Base-by-base conservation (phyloP, 805 yeast genomes). In the Metschnikowia borealis region DNA sequence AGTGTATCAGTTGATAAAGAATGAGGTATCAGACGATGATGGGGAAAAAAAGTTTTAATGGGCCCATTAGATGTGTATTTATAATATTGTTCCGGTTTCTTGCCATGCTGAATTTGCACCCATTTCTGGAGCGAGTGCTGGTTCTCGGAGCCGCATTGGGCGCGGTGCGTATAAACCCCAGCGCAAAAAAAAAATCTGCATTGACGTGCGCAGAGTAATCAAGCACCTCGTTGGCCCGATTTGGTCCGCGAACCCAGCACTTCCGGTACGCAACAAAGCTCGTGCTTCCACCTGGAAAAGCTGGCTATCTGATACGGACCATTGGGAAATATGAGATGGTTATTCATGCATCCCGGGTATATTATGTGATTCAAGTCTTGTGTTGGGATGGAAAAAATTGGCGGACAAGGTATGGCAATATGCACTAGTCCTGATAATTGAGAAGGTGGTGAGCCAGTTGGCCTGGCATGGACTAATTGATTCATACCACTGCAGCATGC, bases 51-150 rank as follows among this genome's bases (percentile, higher is more conserved):
- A 8, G 31, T 3, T 18, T 18, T 14, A 2, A 6, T 18, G 6
- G 23, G 37, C 37, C 23, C 26, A 20, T 13, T 37, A 3, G n/a
- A 15, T 6, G 20, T 21, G 11, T 48, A 48, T 48, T 42, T 48
- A 44, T 44, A 44, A 26, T 23, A 3, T 14, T 23, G 6, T 11
- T 18, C 1, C 15, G 5, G 2, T 15, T 5, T n/a, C 8, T 15
- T n/a, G 14, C 14, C 14, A 7, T 23, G 46, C 46, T 44, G 39
- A 44, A 35, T 44, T 44, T 44, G 46, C 46, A 44, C 46, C 46
- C 46, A 44, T 17, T 36, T 36, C 35, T 17, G 46, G 46, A 15
- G 33, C 15, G 23, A 15, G 33, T 36, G 46, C 46, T 44, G 46
- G 46, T 17, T 23, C 33, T n/a, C 38, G 26, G n/a, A 23, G 6